Base-by-base conservation (phyloP, 768 basidiomycete genomes). In the Termitomyces titanicus region DNA sequence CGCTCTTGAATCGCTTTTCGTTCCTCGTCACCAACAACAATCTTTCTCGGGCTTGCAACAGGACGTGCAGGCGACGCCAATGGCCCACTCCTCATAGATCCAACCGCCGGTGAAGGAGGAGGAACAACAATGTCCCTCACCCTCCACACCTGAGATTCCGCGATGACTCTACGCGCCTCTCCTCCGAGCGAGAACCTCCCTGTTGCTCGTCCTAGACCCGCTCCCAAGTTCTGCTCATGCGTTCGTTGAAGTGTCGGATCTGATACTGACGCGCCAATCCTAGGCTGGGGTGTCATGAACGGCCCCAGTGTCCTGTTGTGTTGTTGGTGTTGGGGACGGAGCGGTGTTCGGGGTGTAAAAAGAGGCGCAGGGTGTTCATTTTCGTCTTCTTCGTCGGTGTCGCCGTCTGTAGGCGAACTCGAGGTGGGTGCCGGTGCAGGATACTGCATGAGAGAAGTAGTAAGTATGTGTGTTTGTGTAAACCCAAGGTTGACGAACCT, bases 241-340 rank as follows among this genome's bases (percentile, higher is more conserved):
- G 24, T n/a, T n/a, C 11, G 17, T 3, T 25, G 48, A 8, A 49
- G n/a, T 3, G 5, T 38, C 3, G 35, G 35, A 38, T 49, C 48
- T 3, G 35, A 49, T 3, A 27, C 5, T 2, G 35, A 49, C 12
- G 35, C 1, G 24, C 24, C 24, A 4, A 49, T 53, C 34, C 40
- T 18, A 37, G 47, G 33, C 66, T 85, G 84, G 0, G 85, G 85
- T 1, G 83, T 86, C 81, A 83, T 81, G 69, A 86, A 86, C 5
- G 69, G 17, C 67, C 18, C 73, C 71, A 15, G 75, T 53, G 31
- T 59, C 37, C 18, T 68, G 63, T 40, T 53, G 22, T 11, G 22
- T 15, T 35, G 11, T 8, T 35, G 34, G 34, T n/a, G 34, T 9
- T 35, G 20, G 15, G 40, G 54, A 5, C 71, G 63, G 29, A 68